Base-by-base conservation (phyloP, 2,329 filamentous ascomycete genomes). In the Volutella citrinella region DNA sequence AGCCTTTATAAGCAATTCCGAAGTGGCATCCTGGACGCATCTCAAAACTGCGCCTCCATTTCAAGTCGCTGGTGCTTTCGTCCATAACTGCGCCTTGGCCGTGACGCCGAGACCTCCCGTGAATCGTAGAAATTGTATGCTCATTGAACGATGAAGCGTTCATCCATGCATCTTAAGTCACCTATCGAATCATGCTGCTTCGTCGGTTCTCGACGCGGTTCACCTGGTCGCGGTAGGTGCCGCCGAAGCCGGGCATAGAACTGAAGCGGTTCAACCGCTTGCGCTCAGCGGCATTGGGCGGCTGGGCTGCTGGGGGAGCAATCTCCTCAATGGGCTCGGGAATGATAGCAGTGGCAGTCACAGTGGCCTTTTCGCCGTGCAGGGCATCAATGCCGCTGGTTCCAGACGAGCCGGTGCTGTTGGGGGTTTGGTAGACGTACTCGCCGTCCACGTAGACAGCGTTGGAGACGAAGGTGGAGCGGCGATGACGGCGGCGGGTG, bases 361-460 rank as follows among this genome's bases (percentile, higher is more conserved):
- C 49, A 34, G 44, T 36, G 35, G 55, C 48, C 38, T 52, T 51
- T 34, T 59, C 59, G 42, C 57, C 56, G 52, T 62, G 60, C 13
- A 66, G 54, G 36, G 62, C 61, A 39, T 63, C 59, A 45, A 57
- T 39, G 27, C 63, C 60, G 34, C 56, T 61, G 26, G 64, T 67
- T 36, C 68, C 70, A 6, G 74, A 78, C 13, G 74, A 78, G 36
- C 76, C 76, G 2, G 76, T 80, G 32, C 69, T 68, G 62, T 64
- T 73, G 44, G 78, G 76, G 1, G 73, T 78, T 56, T 80, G 74
- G 73, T 89, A 94, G 61, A 95, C 74, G 69, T 96, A 96, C 70
- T 96, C 91, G 65, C 90, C 93, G 60, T 97, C 87, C 46, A 96
- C 85, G 64, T 97, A 97, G 60, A 87, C 77, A 19, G 89, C 91